These are phyloP conservation scores for Aspergillus chevalieri DNA, from an alignment of 2,329 filamentous ascomycete genomes.

Conservation along the genomic window DNA sequence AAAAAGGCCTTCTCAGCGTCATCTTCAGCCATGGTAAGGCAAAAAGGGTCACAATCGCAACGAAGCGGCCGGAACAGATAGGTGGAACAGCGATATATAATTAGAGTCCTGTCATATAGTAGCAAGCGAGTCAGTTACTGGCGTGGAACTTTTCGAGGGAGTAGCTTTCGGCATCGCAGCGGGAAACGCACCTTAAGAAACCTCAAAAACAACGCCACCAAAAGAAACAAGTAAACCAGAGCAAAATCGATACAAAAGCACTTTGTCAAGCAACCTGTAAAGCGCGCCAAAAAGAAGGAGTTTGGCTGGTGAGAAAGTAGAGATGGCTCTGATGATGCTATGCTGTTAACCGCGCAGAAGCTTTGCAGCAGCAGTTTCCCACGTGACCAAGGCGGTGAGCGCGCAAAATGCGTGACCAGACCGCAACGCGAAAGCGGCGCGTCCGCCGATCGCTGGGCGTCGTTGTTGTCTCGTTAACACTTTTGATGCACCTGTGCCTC, in stretches of 20 bases:
- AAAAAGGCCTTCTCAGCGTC: slow-evolving; percentile 51
- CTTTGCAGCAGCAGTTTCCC: slow-evolving; percentile 16
- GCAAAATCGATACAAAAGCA: neutral
- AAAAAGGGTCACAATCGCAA: slow-evolving; percentile 8
- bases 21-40: slow-evolving; percentile 45
- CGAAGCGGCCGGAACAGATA: slow-evolving; percentile 3
- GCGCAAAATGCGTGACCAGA: slow-evolving; percentile 17
- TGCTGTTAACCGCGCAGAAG: slow-evolving; percentile 13
- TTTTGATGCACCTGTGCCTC: slow-evolving; percentile 6
- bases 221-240: neutral
- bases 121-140: neutral
- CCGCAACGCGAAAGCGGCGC: slow-evolving; percentile 23
- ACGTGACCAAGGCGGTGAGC: slow-evolving; percentile 29
- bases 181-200: neutral
- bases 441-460: slow-evolving; percentile 14
- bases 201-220: too few species aligned
- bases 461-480: slow-evolving; percentile 11
- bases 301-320: neutral
- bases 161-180: neutral
- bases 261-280: neutral
- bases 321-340: slow-evolving; percentile 1
- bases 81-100: neutral
- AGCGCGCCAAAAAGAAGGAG: neutral
- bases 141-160: neutral
- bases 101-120: too few species aligned